Evolutionary conservation across 306 rosid species (phyloP).

Genomic region (Hippophae rhamnoides): DNA sequence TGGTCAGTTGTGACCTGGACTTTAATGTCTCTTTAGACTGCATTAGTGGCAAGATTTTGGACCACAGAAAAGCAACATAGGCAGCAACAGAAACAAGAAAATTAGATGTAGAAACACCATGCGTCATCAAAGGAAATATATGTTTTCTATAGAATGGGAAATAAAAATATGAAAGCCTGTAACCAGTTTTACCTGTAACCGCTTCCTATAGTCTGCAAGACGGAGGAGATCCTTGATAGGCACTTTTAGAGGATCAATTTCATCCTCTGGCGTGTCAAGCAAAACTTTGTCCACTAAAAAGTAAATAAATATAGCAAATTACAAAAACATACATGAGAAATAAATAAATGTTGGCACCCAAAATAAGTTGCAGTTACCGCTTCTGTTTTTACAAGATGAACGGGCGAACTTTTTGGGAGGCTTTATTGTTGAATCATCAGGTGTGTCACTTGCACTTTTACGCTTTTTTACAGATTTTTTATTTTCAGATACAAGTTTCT

Average conservation of each 20-base stretch:
- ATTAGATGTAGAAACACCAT: not conserved
- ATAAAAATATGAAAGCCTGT: not conserved
- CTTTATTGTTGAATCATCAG: conserved; percentile 21
- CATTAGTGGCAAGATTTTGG: conserved; percentile 16
- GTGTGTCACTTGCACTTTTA: conserved; percentile 33
- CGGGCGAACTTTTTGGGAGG: conserved; percentile 64
- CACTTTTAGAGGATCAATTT: conserved; percentile 46
- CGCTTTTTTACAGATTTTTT: conserved; percentile 42
- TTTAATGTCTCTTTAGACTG: conserved; percentile 66
- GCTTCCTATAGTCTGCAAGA: conserved; percentile 61
- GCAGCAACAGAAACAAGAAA: not conserved
- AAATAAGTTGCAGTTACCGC: conserved; percentile 36
- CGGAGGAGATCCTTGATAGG: conserved; percentile 59
- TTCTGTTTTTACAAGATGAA: conserved; percentile 61
- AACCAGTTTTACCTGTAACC: conserved; percentile 34
- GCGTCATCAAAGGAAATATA: not conserved
- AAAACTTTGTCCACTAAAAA: conserved; percentile 62
- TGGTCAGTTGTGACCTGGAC: conserved; percentile 23
- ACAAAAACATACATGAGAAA: conserved; percentile 12
- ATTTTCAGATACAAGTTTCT: conserved; percentile 42
- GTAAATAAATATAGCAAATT: conserved; percentile 13
- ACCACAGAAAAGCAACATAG: not conserved
- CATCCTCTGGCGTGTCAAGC: conserved; percentile 69
- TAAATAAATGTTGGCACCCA: not conserved
- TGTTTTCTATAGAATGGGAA: not conserved